Evolutionary conservation across 257 asterid species (phyloP).

Genomic region (Solanum lycopersicoides): DNA sequence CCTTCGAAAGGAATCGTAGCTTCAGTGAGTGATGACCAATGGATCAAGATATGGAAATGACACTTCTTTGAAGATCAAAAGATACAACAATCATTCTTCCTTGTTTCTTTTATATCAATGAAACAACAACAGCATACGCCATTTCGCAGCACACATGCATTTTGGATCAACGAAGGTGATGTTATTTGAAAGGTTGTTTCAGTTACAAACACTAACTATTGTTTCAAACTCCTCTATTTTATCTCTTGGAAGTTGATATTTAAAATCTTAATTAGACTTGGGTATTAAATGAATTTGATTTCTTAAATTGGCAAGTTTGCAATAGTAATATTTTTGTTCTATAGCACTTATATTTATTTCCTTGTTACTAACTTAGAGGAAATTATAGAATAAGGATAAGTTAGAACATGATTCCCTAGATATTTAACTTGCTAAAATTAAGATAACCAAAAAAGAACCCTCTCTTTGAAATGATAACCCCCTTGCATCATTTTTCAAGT

Average conservation of each 20-base stretch:
- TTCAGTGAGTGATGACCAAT: neutral
- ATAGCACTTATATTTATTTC: neutral
- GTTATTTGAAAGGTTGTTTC: neutral
- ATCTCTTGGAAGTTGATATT: neutral
- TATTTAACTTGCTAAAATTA: neutral
- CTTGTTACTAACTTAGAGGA: neutral
- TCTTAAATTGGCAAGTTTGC: neutral
- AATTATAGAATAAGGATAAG: neutral
- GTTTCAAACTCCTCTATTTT: neutral
- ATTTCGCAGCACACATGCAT: neutral
- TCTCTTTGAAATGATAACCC: neutral
- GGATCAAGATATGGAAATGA: neutral
- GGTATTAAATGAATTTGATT: neutral
- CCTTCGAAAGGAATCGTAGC: neutral
- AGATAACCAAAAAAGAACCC: neutral
- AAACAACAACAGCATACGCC: neutral
- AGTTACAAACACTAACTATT: neutral
- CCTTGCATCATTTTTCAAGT: too few species aligned
- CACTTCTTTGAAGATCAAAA: neutral
- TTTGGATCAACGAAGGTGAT: neutral
- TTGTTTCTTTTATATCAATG: neutral
- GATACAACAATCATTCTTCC: neutral
- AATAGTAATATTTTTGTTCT: neutral
- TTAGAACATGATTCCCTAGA: neutral
- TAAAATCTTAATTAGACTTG: neutral